These are phyloP conservation scores for Camellia oleifera DNA, from an alignment of 179 eudicot species.

Conservation along the genomic window DNA sequence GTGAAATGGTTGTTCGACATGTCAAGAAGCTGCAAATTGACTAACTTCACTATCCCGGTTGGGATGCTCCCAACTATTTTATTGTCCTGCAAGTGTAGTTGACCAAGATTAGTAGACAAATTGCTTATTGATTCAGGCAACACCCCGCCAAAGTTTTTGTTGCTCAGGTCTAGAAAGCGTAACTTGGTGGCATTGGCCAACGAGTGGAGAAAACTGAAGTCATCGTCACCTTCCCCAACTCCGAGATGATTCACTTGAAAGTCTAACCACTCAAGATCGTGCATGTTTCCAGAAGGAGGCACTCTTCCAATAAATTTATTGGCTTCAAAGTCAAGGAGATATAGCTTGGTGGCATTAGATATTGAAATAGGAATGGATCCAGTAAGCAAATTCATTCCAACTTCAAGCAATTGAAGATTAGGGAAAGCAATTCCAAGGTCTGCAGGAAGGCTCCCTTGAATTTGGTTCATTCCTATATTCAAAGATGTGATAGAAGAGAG, in stretches of 20 bases:
- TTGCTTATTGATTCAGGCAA: constrained; percentile 15
- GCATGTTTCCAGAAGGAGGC: constrained; percentile 18
- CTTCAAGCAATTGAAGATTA: constrained; percentile 16
- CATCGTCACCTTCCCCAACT: constrained; percentile 9
- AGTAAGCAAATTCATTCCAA: constrained; percentile 20
- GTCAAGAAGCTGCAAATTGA: background rate
- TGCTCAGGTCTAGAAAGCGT: background rate
- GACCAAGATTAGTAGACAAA: constrained; percentile 15
- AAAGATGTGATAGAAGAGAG: background rate
- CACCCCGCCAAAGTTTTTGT: background rate
- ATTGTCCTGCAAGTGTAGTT: background rate
- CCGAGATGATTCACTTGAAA: constrained; percentile 23
- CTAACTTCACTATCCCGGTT: constrained; percentile 15
- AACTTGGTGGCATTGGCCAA: constrained; percentile 25
- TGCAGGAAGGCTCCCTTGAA: constrained; percentile 33
- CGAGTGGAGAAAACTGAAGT: constrained; percentile 26
- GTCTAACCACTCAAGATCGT: background rate
- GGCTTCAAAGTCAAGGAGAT: background rate
- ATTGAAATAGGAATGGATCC: constrained; percentile 40
- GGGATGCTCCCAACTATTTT: constrained; percentile 27
- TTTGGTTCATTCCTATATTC: background rate
- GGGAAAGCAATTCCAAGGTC: constrained; percentile 30
- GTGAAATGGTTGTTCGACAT: constrained; percentile 9
- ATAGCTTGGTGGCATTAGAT: constrained; percentile 34
- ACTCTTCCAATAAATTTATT: constrained; percentile 30